Base-by-base conservation (phyloP, 1,284 basidiomycete genomes). In the Austroboletus niveus region DNA sequence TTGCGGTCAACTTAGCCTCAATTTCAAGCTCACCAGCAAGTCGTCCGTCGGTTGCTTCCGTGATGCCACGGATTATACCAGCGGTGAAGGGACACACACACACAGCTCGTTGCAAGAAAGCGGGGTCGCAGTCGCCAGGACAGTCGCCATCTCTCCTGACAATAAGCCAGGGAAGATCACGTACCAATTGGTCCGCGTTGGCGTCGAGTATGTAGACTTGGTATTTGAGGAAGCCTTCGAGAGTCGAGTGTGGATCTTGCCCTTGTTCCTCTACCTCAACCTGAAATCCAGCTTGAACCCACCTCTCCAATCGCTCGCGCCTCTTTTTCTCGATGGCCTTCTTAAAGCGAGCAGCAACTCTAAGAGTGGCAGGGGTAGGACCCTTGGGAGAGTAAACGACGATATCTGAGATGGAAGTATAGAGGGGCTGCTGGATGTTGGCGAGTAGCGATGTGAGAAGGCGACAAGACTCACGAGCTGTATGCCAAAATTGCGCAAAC, bases 401-500 rank as follows among this genome's bases (percentile, higher is more conserved):
- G 50, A 88, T 74, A 61, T 87, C 85, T 32, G 82, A 83, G 45
- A 88, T 72, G 20, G 81, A 77, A 3, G 79, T 76, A 58, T 85
- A 87, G 59, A 85, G 82, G 56, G 78, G 75, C 72, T 72, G 32
- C 14, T 34, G 31, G 58, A 42, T 12, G 53, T 63, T 40, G 38
- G 35, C 17, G 41, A 32, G 38, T 27, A 30, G 35, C 20, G 42
- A 51, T 36, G 10, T 8, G 32, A 42, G 2, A n/a, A 48, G 35
- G 35, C 1, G 36, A 52, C 2, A 17, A 35, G 29, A 82, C 87
- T 75, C 67, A 89, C 87, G 61, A 87, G 80, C 66, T 91, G 89
- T 57, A 89, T 89, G 42, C 88, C 89, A 69, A 92, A 91, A 72
- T 92, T 91, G 59, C 89, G 73, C 60, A 89, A 70, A 56, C 82